phyloP scores from a whole-genome alignment of 129 eudicot genomes.

The Lactuca saligna region DNA sequence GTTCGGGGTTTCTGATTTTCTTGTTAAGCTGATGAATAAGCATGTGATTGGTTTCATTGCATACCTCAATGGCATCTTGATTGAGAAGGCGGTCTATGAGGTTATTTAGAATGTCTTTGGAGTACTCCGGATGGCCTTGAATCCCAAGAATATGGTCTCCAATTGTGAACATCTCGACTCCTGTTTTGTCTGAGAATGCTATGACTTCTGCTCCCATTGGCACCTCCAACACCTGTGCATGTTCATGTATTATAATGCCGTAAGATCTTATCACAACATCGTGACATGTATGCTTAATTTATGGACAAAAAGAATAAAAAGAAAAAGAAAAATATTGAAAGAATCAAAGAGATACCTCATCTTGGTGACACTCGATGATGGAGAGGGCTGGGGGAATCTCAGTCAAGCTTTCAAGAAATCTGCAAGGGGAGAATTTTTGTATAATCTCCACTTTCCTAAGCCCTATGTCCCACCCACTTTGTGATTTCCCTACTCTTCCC shows the following conservation, averaged over 20 bases:
- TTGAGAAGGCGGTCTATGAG: constrained; percentile 67
- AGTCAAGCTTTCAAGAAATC: constrained; percentile 24
- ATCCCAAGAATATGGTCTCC: constrained; percentile 65
- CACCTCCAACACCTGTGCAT: constrained; percentile 51
- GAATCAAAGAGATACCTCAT: constrained; percentile 45
- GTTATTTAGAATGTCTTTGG: constrained; percentile 66
- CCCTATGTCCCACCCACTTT: constrained; percentile 84
- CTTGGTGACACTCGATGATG: constrained; percentile 85
- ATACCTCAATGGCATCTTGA: constrained; percentile 46
- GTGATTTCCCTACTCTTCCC: constrained; percentile 69
- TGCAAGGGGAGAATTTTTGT: constrained; percentile 41
- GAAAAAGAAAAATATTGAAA: background rate
- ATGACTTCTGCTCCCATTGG: constrained; percentile 62
- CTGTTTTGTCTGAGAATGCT: constrained; percentile 68
- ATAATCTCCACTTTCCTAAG: constrained; percentile 53
- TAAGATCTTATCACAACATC: background rate
- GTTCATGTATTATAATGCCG: background rate
- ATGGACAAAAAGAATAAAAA: background rate
- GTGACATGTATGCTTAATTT: too few relatives aligned
- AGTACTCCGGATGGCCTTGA: constrained; percentile 90
- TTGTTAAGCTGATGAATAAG: background rate
- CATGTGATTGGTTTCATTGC: background rate
- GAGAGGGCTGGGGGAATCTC: constrained; percentile 52
- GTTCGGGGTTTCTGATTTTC: background rate
- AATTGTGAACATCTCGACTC: constrained; percentile 69